Base-by-base conservation (phyloP, 2,329 filamentous ascomycete species). In the Volutella citrinella region DNA sequence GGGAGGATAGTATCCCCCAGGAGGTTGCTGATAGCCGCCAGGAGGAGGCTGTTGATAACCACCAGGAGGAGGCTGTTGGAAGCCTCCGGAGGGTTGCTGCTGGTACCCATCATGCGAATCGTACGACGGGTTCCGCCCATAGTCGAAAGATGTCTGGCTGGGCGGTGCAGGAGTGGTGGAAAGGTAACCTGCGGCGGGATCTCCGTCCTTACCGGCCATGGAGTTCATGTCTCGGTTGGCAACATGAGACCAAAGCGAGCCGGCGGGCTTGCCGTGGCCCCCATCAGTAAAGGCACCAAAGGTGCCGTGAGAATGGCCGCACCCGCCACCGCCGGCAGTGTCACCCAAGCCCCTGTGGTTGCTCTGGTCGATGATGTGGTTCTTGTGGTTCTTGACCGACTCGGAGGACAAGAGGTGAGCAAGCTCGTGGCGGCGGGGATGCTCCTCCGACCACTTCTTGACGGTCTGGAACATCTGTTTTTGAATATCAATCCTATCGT, bases 381-480 rank as follows among this genome's bases (percentile, higher is more conserved):
- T 98, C 58, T 82, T 83, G 27, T 91, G 89, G 8, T 74, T 72
- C 54, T 80, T 84, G 39, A 98, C 93, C 7, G 86, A 88, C 34
- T 94, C 81, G 0, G 89, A 88, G 29, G 79, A 83, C 9, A 98
- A 74, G n/a, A 93, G 55, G 33, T 78, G 68, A 55, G 94, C 82
- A 13, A 97, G 69, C 32, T 80, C 74, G 32, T 78, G 68, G 26
- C 80, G 79, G 42, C 84, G 80, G 4, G 80, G 71, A 37, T 82
- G 74, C 47, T 81, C 76, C 30, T 87, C 75, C 0, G 78, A 82
- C 91, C 91, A 98, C 39, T 76, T 73, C 51, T 85, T 77, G 3
- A 98, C 88, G 1, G 85, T 87, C 34, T 80, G 74, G 65, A 87
- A 97, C 93, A 98, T 98, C 32, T 82, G 81, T 27, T 78, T 76